Percentiles rank a stretch among this genome's conserved stretches.
Conservation (phyloP, 208 protist genomes). For the Crithidia expoeki region DNA sequence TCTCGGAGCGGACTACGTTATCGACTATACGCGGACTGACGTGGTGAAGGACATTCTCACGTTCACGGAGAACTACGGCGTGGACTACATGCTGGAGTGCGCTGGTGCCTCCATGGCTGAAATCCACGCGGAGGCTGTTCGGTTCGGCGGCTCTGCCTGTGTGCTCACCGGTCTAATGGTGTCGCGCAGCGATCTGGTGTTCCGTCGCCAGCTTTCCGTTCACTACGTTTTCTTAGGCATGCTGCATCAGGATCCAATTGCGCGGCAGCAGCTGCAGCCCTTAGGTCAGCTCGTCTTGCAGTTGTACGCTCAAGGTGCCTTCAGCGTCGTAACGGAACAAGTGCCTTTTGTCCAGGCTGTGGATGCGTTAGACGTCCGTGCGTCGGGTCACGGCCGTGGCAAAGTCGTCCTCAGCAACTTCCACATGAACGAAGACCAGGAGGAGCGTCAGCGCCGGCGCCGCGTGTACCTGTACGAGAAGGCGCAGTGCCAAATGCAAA, state of each 20-base stretch:
- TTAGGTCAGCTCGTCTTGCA: slow-evolving; percentile 42
- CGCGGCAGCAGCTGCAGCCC: slow-evolving; percentile 45
- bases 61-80: slow-evolving; percentile 65
- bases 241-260: slow-evolving; percentile 36
- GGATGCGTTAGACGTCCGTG: slow-evolving; percentile 50
- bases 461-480: slow-evolving; percentile 30
- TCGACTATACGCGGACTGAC: slow-evolving; percentile 72
- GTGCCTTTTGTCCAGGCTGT: slow-evolving; percentile 48
- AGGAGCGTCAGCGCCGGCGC: slow-evolving; percentile 32
- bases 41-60: slow-evolving; percentile 55
- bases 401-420: slow-evolving; percentile 74
- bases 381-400: slow-evolving; percentile 53
- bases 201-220: slow-evolving; percentile 61
- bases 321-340: slow-evolving; percentile 56
- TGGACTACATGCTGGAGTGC: slow-evolving; percentile 84
- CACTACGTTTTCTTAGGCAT: slow-evolving; percentile 67
- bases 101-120: slow-evolving; percentile 42
- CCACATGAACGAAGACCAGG: slow-evolving; percentile 41
- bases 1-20: slow-evolving; percentile 67
- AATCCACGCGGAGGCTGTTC: slow-evolving; percentile 48
- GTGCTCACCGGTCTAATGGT: slow-evolving; percentile 48
- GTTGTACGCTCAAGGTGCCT: slow-evolving; percentile 60
- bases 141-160: slow-evolving; percentile 75
- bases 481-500: slow-evolving; percentile 25
- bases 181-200: slow-evolving; percentile 42